Evolutionary conservation across 257 asterid genomes (phyloP), one percentile per base, ranked within the genome.

Genomic region (Solanum okadae): DNA sequence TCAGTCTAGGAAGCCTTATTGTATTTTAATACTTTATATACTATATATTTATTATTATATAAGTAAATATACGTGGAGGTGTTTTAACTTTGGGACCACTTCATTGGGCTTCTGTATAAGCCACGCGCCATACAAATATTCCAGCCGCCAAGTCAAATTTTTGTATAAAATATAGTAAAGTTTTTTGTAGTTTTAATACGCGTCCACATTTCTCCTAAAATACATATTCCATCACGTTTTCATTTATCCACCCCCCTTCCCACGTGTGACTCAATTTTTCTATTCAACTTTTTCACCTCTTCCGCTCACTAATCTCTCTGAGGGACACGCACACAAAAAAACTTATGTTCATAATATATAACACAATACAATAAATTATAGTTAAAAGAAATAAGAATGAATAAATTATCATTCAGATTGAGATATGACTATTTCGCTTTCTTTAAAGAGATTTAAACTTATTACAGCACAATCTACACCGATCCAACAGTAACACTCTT

Each of bases 1-100:
- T 76, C 59, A 37, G 83, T 38, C 22, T 37, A 76, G 83, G 83
- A 76, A 76, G 23, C 83, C 59, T 38, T 37, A 27, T 6, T 23
- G 33, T 38, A n/a, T 40, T 38, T 79, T 40, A 22, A n/a, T 79
- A 79, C 33, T 38, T 42, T 42, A 38, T 42, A 38, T 38, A 78
- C 44, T 40, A 40, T 40, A 40, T 40, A 40, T 37, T 23, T 79
- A 79, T 44, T 81, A 44, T n/a, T n/a, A 29, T 29, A 29, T n/a
- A 75, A 12, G 70, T 65, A 29, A 72, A 83, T 61, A 90, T 93
- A 91, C 94, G 93, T 95, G 97, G 94, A 86, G 89, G 87, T 42
- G 63, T 76, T 75, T 59, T 70, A 59, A 15, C 5, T 25, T 38
- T 46, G 93, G 96, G 96, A 93, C 98, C 96, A 93, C 90, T 89